Percentiles rank a stretch among this genome's conserved stretches.
Evolutionary conservation across 495 filamentous ascomycete genomes (phyloP).

Genomic region (Podospora conica): DNA sequence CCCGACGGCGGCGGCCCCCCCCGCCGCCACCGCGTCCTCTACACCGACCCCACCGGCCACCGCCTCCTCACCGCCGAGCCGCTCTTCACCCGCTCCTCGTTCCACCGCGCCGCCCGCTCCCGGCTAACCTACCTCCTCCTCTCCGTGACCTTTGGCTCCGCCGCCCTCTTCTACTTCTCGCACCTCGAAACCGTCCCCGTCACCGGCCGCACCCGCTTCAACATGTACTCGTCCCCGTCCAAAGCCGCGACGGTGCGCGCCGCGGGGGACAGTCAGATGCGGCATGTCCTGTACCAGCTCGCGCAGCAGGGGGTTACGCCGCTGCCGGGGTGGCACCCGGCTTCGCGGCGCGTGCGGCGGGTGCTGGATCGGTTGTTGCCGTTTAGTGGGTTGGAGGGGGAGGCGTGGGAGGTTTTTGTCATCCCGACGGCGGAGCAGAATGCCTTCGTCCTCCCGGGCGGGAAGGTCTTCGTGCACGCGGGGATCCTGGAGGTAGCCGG

Average conservation of each 20-base stretch:
- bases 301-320: constrained; percentile 28
- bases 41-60: constrained; percentile 16
- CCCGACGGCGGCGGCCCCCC: too few relatives aligned
- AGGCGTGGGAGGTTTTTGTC: constrained; percentile 86
- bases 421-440: constrained; percentile 65
- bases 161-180: constrained; percentile 55
- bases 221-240: constrained; percentile 44
- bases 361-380: constrained; percentile 71
- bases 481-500: constrained; percentile 69
- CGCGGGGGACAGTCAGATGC: constrained; percentile 48
- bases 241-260: constrained; percentile 48
- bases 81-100: constrained; percentile 28
- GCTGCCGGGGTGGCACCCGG: constrained; percentile 37
- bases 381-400: constrained; percentile 57
- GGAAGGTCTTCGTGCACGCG: constrained; percentile 89
- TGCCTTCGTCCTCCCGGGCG: constrained; percentile 88
- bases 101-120: constrained; percentile 21
- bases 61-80: constrained; percentile 32
- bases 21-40: not conserved
- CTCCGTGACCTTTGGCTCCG: constrained; percentile 30
- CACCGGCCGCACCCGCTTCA: constrained; percentile 76
- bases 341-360: constrained; percentile 48
- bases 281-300: constrained; percentile 43
- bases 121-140: constrained; percentile 30
- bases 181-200: constrained; percentile 78